Percentiles rank a stretch among this genome's conserved stretches.
Conservation (phyloP, 371 early-diverging fungal genomes). For the Rhizopus microsporus region DNA sequence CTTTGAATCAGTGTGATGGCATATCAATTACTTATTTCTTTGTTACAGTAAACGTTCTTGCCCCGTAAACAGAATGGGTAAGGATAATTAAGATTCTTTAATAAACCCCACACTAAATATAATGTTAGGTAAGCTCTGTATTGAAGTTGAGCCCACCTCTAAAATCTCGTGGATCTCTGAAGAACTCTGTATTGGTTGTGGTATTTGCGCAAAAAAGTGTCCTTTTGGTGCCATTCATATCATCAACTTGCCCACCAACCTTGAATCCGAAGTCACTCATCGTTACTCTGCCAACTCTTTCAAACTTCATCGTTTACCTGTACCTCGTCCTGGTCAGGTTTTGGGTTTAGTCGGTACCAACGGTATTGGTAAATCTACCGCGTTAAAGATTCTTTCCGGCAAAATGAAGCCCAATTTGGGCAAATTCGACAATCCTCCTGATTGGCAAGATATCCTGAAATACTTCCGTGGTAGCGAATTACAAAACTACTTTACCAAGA, state of each 20-base stretch:
- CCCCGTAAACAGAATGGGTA: constrained; percentile 86
- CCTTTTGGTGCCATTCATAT: constrained; percentile 99
- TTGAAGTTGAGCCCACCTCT: constrained; percentile 83
- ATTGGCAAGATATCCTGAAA: constrained; percentile 96
- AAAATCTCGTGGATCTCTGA: constrained; percentile 96
- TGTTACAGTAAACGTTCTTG: constrained; percentile 76
- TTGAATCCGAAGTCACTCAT: constrained; percentile 96
- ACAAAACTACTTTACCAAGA: constrained; percentile 99
- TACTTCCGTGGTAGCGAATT: constrained; percentile 99
- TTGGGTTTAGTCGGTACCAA: constrained; percentile 99
- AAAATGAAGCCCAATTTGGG: constrained; percentile 99
- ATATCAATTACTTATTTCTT: constrained; percentile 6
- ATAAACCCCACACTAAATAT: not conserved
- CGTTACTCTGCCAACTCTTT: constrained; percentile 99
- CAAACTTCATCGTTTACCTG: constrained; percentile 99
- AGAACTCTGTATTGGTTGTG: constrained; percentile 99
- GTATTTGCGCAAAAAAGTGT: constrained; percentile 99
- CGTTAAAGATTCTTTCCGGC: constrained; percentile 97
- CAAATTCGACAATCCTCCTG: constrained; percentile 84
- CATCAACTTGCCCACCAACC: constrained; percentile 98
- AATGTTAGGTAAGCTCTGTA: constrained; percentile 91
- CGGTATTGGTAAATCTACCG: constrained; percentile 99
- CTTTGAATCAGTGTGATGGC: not conserved
- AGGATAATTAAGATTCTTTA: constrained; percentile 10
- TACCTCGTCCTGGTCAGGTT: constrained; percentile 97